phyloP scores from a whole-genome alignment of 495 filamentous ascomycete genomes.

The Clohesyomyces aquaticus region DNA sequence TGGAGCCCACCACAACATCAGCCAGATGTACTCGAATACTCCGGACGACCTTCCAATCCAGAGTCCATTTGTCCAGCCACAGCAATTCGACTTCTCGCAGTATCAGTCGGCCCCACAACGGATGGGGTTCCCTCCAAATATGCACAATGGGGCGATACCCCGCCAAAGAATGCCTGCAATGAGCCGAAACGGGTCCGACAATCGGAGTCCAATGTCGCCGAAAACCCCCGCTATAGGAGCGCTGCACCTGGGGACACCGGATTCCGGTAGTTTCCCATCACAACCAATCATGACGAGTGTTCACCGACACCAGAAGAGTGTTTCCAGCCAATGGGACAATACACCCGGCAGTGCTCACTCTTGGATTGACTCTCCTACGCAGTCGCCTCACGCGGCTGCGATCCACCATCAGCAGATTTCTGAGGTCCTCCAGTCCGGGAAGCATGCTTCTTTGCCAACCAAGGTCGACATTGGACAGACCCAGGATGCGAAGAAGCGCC shows the following conservation, averaged over 20 bases:
- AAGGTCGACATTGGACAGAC: conserved; percentile 67
- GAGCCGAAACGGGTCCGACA: conserved; percentile 70
- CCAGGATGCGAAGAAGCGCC: conserved; percentile 89
- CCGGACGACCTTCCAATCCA: conserved; percentile 86
- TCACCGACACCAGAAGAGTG: conserved; percentile 78
- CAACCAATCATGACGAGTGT: conserved; percentile 69
- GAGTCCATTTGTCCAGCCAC: conserved; percentile 73
- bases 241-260: conserved; percentile 63
- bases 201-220: conserved; percentile 77
- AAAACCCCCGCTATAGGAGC: conserved; percentile 67
- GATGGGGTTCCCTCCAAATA: conserved; percentile 48
- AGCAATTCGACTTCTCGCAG: conserved; percentile 72
- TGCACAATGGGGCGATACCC: conserved; percentile 26
- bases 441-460: conserved; percentile 70
- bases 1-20: conserved; percentile 55
- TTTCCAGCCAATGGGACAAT: conserved; percentile 80
- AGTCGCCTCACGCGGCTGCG: conserved; percentile 51
- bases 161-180: conserved; percentile 50
- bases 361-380: conserved; percentile 77
- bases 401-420: conserved; percentile 65
- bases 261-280: conserved; percentile 69
- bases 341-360: conserved; percentile 79
- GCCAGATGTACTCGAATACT: conserved; percentile 78
- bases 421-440: conserved; percentile 69
- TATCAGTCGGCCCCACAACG: conserved; percentile 54